Conservation (phyloP, 148 eudicot species). For the Hydrangea macrophylla region DNA sequence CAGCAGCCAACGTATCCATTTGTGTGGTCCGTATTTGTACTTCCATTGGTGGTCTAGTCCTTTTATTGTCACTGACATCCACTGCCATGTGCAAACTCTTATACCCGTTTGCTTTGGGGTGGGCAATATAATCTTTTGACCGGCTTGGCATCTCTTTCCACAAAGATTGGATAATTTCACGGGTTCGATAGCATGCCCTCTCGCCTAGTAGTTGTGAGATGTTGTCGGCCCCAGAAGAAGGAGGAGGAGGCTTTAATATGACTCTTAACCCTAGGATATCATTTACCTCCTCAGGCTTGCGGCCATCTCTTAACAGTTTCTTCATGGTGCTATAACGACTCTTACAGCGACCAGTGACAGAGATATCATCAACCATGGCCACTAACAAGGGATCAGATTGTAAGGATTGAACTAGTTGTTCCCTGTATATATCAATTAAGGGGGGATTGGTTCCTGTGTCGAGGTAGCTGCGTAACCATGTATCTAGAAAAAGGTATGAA, state of each 20-base stretch:
- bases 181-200: slow-evolving; percentile 77
- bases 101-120: slow-evolving; percentile 89
- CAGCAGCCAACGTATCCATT: slow-evolving; percentile 80
- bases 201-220: slow-evolving; percentile 43
- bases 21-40: slow-evolving; percentile 83
- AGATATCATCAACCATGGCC: slow-evolving; percentile 58
- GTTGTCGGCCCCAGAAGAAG: slow-evolving; percentile 38
- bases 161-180: slow-evolving; percentile 58
- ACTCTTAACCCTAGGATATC: slow-evolving; percentile 88
- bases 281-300: slow-evolving; percentile 87
- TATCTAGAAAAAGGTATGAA: slow-evolving; percentile 80
- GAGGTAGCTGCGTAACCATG: slow-evolving; percentile 88
- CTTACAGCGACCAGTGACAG: slow-evolving; percentile 84
- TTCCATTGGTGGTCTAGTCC: slow-evolving; percentile 75
- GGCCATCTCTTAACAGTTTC: slow-evolving; percentile 88
- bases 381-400: slow-evolving; percentile 47
- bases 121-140: slow-evolving; percentile 83
- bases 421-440: slow-evolving; percentile 59
- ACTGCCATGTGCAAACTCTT: slow-evolving; percentile 93
- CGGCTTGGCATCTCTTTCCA: slow-evolving; percentile 87
- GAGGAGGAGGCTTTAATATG: slow-evolving; percentile 53
- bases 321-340: slow-evolving; percentile 97
- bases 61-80: slow-evolving; percentile 66
- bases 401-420: slow-evolving; percentile 47
- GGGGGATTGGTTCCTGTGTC: slow-evolving; percentile 65